These are phyloP conservation scores for Phytophthora ohioensis DNA, from an alignment of 352 stramenopile species.

Conservation along the genomic window DNA sequence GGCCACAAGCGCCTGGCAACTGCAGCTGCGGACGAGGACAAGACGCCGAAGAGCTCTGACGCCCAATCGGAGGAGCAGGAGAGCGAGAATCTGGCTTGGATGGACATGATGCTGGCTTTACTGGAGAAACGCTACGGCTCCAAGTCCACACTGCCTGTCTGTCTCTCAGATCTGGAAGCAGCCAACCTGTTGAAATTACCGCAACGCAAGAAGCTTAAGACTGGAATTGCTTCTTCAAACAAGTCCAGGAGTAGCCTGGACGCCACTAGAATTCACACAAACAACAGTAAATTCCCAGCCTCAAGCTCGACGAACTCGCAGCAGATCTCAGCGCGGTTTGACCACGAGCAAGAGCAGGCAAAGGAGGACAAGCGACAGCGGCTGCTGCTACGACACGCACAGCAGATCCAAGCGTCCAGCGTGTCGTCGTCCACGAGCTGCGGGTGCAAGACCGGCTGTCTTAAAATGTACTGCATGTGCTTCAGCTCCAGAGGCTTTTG, in stretches of 20 bases:
- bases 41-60: background rate
- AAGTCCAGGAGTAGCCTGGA: slow-evolving; percentile 30
- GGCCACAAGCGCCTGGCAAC: slow-evolving; percentile 20
- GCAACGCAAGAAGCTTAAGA: slow-evolving; percentile 36
- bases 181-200: slow-evolving; percentile 47
- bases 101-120: slow-evolving; percentile 84
- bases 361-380: slow-evolving; percentile 57
- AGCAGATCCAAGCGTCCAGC: slow-evolving; percentile 79
- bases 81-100: slow-evolving; percentile 81
- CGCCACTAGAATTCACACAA: slow-evolving; percentile 12
- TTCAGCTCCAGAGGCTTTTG: slow-evolving; percentile 88
- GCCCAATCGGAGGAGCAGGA: slow-evolving; percentile 26
- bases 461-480: slow-evolving; percentile 91
- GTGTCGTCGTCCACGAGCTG: slow-evolving; percentile 79
- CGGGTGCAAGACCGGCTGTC: slow-evolving; percentile 86
- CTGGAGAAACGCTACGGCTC: slow-evolving; percentile 70
- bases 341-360: slow-evolving; percentile 39
- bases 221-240: slow-evolving; percentile 1
- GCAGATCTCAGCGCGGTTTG: slow-evolving; percentile 23
- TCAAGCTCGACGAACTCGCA: slow-evolving; percentile 24
- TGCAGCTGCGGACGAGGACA: background rate
- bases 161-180: slow-evolving; percentile 51
- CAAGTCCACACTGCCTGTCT: slow-evolving; percentile 43
- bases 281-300: slow-evolving; percentile 6
- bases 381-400: slow-evolving; percentile 61